Evolutionary conservation across 2,329 filamentous ascomycete genomes (phyloP).

Genomic region (Herpotrichia juniperi): DNA sequence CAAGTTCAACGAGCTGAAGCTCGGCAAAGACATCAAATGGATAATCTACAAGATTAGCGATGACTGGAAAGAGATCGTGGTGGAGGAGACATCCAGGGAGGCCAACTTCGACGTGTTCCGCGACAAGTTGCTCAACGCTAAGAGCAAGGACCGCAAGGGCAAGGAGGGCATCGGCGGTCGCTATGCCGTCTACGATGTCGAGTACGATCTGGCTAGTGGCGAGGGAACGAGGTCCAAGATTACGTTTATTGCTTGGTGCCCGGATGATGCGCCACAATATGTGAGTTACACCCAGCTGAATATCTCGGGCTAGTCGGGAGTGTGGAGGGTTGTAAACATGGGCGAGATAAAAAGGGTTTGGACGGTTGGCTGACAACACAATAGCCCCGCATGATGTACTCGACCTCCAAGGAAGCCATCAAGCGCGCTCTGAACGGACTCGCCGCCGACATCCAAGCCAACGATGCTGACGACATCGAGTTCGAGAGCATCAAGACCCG

Average conservation of each 20-base stretch:
- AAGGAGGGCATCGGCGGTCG: conserved; percentile 67
- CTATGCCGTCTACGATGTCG: conserved; percentile 85
- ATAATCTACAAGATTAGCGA: conserved; percentile 89
- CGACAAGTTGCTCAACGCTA: conserved; percentile 75
- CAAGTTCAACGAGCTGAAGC: conserved; percentile 81
- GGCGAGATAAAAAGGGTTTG: neutral
- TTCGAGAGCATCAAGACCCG: conserved; percentile 69
- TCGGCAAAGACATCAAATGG: conserved; percentile 78
- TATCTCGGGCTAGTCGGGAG: neutral
- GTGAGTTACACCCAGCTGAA: conserved; percentile 56
- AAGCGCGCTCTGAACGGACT: conserved; percentile 80
- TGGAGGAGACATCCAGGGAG: conserved; percentile 73
- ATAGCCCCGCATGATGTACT: conserved; percentile 88
- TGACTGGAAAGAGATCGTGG: conserved; percentile 80
- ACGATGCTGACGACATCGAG: conserved; percentile 83
- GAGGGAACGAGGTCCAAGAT: conserved; percentile 69
- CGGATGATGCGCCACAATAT: conserved; percentile 75
- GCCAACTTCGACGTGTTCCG: conserved; percentile 76
- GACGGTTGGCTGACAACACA: conserved; percentile 14
- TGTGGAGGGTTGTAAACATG: neutral
- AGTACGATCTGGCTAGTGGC: conserved; percentile 73
- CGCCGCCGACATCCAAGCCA: conserved; percentile 80
- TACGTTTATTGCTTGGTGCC: conserved; percentile 50
- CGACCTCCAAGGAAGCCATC: conserved; percentile 84
- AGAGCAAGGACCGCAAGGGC: conserved; percentile 71